Conservation (phyloP, 1,139 yeast genomes). For the Hemisphaericaspora subhashii region DNA sequence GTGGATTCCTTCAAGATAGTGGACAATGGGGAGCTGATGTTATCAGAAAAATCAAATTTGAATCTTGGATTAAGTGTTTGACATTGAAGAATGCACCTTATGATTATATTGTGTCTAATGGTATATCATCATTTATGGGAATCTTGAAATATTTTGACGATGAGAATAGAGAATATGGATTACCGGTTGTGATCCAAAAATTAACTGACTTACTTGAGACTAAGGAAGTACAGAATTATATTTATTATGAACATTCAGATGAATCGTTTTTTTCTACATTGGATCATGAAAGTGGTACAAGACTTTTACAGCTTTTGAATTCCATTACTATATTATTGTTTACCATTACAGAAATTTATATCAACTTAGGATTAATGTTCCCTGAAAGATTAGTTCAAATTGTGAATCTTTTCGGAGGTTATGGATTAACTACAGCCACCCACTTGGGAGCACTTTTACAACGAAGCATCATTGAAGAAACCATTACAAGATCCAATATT, state of each 20-base stretch:
- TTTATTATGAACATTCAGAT: conserved; percentile 16
- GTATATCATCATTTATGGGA: conserved; percentile 53
- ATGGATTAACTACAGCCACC: conserved; percentile 22
- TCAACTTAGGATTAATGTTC: conserved; percentile 51
- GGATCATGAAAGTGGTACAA: conserved; percentile 29
- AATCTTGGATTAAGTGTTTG: conserved; percentile 45
- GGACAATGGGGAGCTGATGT: conserved; percentile 50
- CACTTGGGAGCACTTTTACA: conserved; percentile 46
- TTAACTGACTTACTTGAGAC: conserved; percentile 17
- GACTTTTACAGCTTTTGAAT: conserved; percentile 34
- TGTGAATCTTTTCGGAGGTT: conserved; percentile 41
- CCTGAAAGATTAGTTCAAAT: conserved; percentile 50
- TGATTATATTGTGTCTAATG: conserved; percentile 58
- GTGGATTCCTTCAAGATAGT: conserved; percentile 47
- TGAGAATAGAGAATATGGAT: conserved; percentile 52
- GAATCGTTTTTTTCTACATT: conserved; percentile 31
- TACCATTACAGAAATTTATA: conserved; percentile 52
- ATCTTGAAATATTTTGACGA: conserved; percentile 58
- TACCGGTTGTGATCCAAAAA: conserved; percentile 23
- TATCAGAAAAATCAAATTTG: conserved; percentile 40
- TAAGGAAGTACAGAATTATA: conserved; percentile 19
- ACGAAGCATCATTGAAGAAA: conserved; percentile 58
- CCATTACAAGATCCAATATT: conserved; percentile 42
- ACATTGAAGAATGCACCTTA: conserved; percentile 55
- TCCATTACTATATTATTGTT: conserved; percentile 41